Percentiles rank a stretch among this genome's conserved stretches.
Evolutionary conservation across 169 alveolate genomes (phyloP).

Genomic region (Cyclospora cayetanensis): DNA sequence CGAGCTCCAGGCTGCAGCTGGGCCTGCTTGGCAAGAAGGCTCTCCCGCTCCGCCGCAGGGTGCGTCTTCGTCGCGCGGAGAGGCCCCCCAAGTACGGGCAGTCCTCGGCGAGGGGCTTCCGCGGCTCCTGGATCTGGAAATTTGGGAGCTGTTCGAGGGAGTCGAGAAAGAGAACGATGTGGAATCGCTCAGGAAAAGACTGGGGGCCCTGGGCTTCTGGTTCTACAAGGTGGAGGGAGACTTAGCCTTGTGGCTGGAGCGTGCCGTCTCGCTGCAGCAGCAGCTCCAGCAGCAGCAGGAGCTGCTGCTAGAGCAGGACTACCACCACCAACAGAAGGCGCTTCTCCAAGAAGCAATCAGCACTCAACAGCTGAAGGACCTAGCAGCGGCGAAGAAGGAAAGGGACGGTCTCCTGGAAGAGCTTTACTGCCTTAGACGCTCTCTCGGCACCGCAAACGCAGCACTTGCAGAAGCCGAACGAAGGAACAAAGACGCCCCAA

Average conservation of each 20-base stretch:
- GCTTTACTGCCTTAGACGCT: neutral
- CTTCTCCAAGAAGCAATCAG: neutral
- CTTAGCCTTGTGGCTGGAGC: neutral
- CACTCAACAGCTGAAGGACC: neutral
- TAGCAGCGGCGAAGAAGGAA: neutral
- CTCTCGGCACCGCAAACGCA: neutral
- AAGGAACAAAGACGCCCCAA: neutral
- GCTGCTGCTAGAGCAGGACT: neutral
- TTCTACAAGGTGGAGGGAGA: constrained; percentile 22
- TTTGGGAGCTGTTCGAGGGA: neutral
- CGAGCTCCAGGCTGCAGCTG: neutral
- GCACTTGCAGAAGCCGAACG: neutral
- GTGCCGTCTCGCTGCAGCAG: constrained; percentile 6
- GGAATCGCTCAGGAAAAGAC: neutral
- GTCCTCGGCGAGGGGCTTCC: neutral
- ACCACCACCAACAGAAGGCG: neutral
- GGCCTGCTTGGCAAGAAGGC: too few species aligned
- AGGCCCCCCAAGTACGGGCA: too few species aligned
- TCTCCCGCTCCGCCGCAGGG: neutral
- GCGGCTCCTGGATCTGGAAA: neutral
- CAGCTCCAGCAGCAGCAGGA: neutral
- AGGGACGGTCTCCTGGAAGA: neutral
- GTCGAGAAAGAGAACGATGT: neutral
- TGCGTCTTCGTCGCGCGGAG: neutral
- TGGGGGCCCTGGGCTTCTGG: constrained; percentile 21